Base-by-base conservation (phyloP, 2,329 filamentous ascomycete species). In the Epichloe sibirici region DNA sequence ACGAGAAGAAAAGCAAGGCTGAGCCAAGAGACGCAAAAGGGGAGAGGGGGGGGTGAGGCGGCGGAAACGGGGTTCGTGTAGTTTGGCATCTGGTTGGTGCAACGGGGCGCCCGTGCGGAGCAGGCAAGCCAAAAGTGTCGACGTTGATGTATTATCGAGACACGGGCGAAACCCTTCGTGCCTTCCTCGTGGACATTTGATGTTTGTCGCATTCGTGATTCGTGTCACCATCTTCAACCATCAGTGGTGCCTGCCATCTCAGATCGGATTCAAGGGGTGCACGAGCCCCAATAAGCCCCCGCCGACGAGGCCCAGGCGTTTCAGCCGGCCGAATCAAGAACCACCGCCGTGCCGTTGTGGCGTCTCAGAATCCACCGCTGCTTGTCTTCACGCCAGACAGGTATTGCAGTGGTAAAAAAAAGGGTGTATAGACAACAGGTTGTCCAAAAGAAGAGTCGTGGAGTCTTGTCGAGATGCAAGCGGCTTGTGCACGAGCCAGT, bases 261-360 rank as follows among this genome's bases (percentile, higher is more conserved):
- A 43, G 17, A 44, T 31, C 28, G 28, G 40, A 7, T n/a, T 34
- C 28, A 17, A 38, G 9, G 23, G 25, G 43, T 37, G 43, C 49
- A 40, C 49, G 49, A 39, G 43, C 49, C 34, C 34, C 25, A 4
- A 40, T 43, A 43, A 39, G 43, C 49, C 34, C 34, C 25, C 3
- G n/a, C 11, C 12, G 25, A n/a, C 12, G 21, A 46, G 28, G 44
- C 13, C 44, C 23, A 46, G 43, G 21, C 28, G 49, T 51, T 51
- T 51, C 49, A 46, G 49, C 43, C 42, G 39, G 34, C 50, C 43
- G 23, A n/a, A 47, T 43, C 38, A 25, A 51, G 50, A 42, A 42
- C 35, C 31, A 23, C 37, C 35, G 21, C 25, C 49, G 43, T 46
- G 37, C 25, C 23, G 21, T 51, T 39, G 49, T 40, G 43, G 43